Evolutionary conservation across 1,139 yeast genomes (phyloP).

Genomic region (Lodderomyces pseudojiufengensis): DNA sequence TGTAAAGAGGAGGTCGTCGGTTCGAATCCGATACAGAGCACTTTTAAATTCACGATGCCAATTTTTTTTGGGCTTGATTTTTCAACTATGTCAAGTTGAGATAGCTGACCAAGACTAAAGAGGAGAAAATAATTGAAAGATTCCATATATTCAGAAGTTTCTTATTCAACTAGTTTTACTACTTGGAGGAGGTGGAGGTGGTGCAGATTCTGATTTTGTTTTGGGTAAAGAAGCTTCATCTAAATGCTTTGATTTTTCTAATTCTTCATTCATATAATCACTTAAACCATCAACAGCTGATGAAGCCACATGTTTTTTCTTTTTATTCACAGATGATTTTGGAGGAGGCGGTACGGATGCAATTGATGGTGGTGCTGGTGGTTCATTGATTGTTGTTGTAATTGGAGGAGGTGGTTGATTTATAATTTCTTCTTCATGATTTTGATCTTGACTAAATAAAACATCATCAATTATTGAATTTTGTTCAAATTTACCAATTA

Average conservation of each 20-base stretch:
- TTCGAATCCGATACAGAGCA: constrained; percentile 55
- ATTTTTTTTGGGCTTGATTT: background rate
- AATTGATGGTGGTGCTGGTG: constrained; percentile 13
- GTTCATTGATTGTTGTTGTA: constrained; percentile 10
- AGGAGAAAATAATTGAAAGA: too few species aligned
- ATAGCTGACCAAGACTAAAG: constrained; percentile 1
- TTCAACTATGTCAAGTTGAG: too few species aligned
- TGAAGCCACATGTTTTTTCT: constrained; percentile 29
- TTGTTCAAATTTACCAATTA: constrained; percentile 46
- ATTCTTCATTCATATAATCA: constrained; percentile 46
- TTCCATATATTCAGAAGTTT: constrained; percentile 6
- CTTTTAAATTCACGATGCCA: constrained; percentile 12
- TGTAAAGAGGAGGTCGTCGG: constrained; percentile 42
- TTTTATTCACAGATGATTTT: constrained; percentile 19
- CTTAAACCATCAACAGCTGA: constrained; percentile 28
- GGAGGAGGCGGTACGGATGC: constrained; percentile 18
- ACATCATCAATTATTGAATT: constrained; percentile 35
- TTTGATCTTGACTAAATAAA: constrained; percentile 29
- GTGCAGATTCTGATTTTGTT: constrained; percentile 5
- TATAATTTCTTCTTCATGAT: constrained; percentile 11
- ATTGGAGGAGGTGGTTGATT: constrained; percentile 9
- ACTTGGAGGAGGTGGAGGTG: constrained; percentile 34
- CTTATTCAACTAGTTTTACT: constrained; percentile 5
- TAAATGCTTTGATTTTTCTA: constrained; percentile 38
- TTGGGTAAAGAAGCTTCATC: constrained; percentile 18